Base-by-base conservation (phyloP, 768 basidiomycete species). In the Tremella mesenterica region DNA sequence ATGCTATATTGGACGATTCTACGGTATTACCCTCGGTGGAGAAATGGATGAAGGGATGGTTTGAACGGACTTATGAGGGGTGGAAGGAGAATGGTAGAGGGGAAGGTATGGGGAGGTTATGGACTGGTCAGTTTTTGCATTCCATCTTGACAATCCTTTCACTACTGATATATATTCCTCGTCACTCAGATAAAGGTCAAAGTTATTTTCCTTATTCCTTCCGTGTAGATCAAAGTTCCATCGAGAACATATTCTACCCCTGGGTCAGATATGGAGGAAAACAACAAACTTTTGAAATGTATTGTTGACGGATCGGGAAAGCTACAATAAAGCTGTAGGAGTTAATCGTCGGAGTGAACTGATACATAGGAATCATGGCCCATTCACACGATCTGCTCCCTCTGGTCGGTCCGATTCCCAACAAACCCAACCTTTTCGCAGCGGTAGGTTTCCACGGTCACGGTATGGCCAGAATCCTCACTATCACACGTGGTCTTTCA, bases 361-460 rank as follows among this genome's bases (percentile, higher is more conserved):
- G n/a, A n/a, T n/a, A n/a, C n/a, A n/a, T n/a, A n/a, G n/a, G n/a
- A n/a, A n/a, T n/a, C n/a, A n/a, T n/a, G n/a, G n/a, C n/a, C n/a
- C n/a, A n/a, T n/a, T n/a, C n/a, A n/a, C n/a, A 58, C 48, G 63
- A 64, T 44, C 45, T 38, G 33, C 51, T 61, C 0, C 63, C 63
- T 8, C 38, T 64, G 27, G 56, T 64, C 29, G 63, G 63, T 5
- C 46, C 48, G 27, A 39, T 64, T 3, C 61, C 61, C 0, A 53
- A 39, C 2, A 45, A 47, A 44, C 20, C 47, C 3, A 58, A 52
- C 2, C 23, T 63, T 13, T 60, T 45, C 39, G 10, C 60, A 41
- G 33, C 12, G 16, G 6, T 27, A 14, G n/a, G 48, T 21, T 48
- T 57, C 29, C 43, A 25, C 33, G 27, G 25, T 16, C 49, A 27